Percentiles rank a stretch among this genome's conserved stretches.
Evolutionary conservation across 495 filamentous ascomycete genomes (phyloP).

Genomic region (Hypoxylon fragiforme): DNA sequence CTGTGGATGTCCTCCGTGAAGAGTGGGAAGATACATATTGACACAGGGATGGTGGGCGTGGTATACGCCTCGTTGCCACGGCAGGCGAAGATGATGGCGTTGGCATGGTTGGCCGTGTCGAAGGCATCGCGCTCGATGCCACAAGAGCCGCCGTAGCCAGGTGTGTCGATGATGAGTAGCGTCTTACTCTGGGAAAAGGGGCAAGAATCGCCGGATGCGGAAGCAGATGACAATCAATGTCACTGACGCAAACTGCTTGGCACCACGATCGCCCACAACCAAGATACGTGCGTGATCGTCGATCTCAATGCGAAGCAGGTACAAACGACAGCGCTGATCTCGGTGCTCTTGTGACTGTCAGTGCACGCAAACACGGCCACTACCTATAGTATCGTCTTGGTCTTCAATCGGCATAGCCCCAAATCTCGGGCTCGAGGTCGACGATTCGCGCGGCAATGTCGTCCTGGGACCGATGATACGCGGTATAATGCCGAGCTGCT

Average conservation of each 20-base stretch:
- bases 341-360: slow-evolving; percentile 9
- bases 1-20: slow-evolving; percentile 12
- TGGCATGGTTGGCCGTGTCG: slow-evolving; percentile 9
- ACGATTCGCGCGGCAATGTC: slow-evolving; percentile 2
- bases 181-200: slow-evolving; percentile 18
- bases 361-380: slow-evolving; percentile 1
- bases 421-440: slow-evolving; percentile 2
- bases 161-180: slow-evolving; percentile 11
- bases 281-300: slow-evolving; percentile 7
- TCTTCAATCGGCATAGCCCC: not conserved
- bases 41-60: slow-evolving; percentile 12
- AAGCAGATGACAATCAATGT: slow-evolving; percentile 15
- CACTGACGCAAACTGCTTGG: slow-evolving; percentile 4
- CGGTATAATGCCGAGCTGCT: not conserved
- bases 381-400: slow-evolving; percentile 4
- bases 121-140: slow-evolving; percentile 12
- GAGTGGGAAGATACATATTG: slow-evolving; percentile 13
- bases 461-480: not conserved
- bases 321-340: slow-evolving; percentile 12
- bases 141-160: slow-evolving; percentile 8
- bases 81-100: slow-evolving; percentile 12
- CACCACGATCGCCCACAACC: slow-evolving; percentile 6
- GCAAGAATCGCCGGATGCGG: slow-evolving; percentile 10
- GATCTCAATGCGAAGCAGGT: slow-evolving; percentile 1
- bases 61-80: slow-evolving; percentile 14